These are phyloP conservation scores for Styphnolobium japonicum DNA, from an alignment of 306 rosid species.

Conservation along the genomic window DNA sequence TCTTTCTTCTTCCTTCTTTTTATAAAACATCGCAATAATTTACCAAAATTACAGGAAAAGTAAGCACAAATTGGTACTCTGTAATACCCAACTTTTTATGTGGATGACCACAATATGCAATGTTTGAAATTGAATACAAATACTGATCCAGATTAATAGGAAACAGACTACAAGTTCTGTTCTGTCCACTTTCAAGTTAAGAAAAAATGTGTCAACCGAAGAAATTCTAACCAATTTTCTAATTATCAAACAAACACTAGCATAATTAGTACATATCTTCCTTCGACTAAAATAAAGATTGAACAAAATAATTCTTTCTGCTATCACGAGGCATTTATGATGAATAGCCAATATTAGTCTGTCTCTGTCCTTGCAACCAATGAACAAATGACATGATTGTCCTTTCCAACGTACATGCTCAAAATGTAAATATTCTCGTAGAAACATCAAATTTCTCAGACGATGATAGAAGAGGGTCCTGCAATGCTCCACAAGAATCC, in stretches of 20 bases:
- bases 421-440: conserved; percentile 32
- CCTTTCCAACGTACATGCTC: neutral
- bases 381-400: neutral
- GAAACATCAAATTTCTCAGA: conserved; percentile 50
- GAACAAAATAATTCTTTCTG: neutral
- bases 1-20: too few species aligned
- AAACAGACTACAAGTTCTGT: neutral
- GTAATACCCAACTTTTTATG: too few species aligned
- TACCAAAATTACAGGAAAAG: too few species aligned
- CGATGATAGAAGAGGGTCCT: conserved; percentile 66
- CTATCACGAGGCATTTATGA: neutral
- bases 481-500: conserved; percentile 37
- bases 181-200: too few species aligned
- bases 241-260: neutral
- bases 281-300: neutral
- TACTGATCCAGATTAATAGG: neutral
- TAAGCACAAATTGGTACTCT: too few species aligned
- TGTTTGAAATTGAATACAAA: neutral
- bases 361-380: neutral
- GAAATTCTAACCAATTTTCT: neutral
- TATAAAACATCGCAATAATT: too few species aligned
- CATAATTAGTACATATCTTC: neutral
- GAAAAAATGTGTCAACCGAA: neutral
- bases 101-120: too few species aligned
- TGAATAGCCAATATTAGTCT: neutral